Base-by-base conservation (phyloP, 352 stramenopile species). In the Pythium monospermum region DNA sequence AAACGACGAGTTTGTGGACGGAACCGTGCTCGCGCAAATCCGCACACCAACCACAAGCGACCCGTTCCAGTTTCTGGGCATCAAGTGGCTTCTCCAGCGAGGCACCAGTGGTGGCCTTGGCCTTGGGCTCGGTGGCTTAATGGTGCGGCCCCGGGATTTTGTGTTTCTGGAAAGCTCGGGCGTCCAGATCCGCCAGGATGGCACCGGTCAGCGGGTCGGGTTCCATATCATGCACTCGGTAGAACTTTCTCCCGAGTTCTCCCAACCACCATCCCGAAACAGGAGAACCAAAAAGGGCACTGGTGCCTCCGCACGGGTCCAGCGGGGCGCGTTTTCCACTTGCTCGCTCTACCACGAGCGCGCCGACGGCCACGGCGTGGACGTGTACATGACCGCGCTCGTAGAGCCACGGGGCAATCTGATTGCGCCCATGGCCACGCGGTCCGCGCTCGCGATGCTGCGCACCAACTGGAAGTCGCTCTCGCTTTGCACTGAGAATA, bases 41-140 rank as follows among this genome's bases (percentile, higher is more conserved):
- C 38, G 57, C 19, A 4, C 36, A 2, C 60, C 77, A 25, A 76
- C 69, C 2, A 53, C 49, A 0, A 58, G 61, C n/a, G 55, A 71
- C 11, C 77, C 77, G 4, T 73, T 88, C 23, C 47, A 71, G n/a
- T 73, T 76, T 1, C 45, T 86, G 1, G 68, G 66, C 22, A 49
- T 88, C 48, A 86, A 86, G 43, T 88, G 77, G 77, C 57, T 66
- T 27, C 68, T 88, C 16, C 70, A 69, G 23, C 53, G 69, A 30
- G 65, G 61, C 19, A 57, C 43, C 1, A n/a, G n/a, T n/a, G n/a
- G n/a, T n/a, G n/a, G n/a, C n/a, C n/a, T n/a, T n/a, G n/a, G n/a
- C n/a, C n/a, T n/a, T n/a, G n/a, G n/a, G n/a, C n/a, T n/a, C n/a
- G 61, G 65, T 0, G 23, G 41, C 25, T 57, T 44, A 8, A 42